Base-by-base conservation (phyloP, 208 protist species). In the Angomonas desouzai region DNA sequence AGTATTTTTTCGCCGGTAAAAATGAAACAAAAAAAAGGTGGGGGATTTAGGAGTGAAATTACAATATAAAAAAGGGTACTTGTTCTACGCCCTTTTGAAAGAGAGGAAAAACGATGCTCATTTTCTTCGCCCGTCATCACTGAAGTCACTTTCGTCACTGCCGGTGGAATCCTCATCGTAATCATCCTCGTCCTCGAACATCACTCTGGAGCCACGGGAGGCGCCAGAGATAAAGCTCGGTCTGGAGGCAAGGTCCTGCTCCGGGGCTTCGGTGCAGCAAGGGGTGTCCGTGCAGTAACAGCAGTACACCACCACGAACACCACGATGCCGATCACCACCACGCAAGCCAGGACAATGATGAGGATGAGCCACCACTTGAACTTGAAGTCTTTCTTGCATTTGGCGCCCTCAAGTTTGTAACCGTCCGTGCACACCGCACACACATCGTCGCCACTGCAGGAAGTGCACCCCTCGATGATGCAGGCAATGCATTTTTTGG, bases 351-450 rank as follows among this genome's bases (percentile, higher is more conserved):
- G 45, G n/a, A 13, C 45, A 23, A 51, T 51, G 45, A 51, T 51
- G 20, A 51, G 45, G 18, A 13, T 27, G 9, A 51, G n/a, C 45
- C 45, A 51, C 45, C 45, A 51, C 45, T 51, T 51, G 6, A 51
- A 22, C 18, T 13, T 13, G 20, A 9, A 51, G 45, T 27, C n/a
- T 16, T 51, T 51, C 45, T 51, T 51, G 45, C 45, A 51, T 51
- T 9, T 23, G 45, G 3, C 45, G 18, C n/a, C 20, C 20, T 51
- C n/a, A 6, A 23, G 45, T 23, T 51, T 23, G 45, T 51, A 51
- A 9, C 20, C 45, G 20, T 51, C 45, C 20, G 10, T 13, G 45
- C 45, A 51, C 9, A 43, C 13, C 9, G 36, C 6, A 13, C 36
- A 43, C 9, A 43, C 6, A 13, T 43, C 13, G 13, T 43, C 36